Percentiles rank a stretch among this genome's conserved stretches.
Evolutionary conservation across 2,329 filamentous ascomycete genomes (phyloP).

Genomic region (Fusarium euwallaceae): DNA sequence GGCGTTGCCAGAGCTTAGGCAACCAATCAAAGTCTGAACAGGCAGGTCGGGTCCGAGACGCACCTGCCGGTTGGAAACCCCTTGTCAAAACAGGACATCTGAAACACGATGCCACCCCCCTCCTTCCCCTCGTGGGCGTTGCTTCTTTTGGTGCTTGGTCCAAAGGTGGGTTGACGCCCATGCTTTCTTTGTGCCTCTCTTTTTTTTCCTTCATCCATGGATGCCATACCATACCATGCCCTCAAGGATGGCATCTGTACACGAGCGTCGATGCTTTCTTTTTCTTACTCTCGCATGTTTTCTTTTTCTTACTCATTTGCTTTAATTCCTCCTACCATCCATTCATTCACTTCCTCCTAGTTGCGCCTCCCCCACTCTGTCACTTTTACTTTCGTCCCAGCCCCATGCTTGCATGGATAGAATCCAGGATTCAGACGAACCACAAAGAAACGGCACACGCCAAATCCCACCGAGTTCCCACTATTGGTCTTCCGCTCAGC

Average conservation of each 20-base stretch:
- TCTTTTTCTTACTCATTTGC: not conserved
- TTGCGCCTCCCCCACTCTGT: slow-evolving; percentile 20
- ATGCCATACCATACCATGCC: not conserved
- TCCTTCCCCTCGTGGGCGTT: slow-evolving; percentile 26
- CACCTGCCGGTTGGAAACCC: slow-evolving; percentile 36
- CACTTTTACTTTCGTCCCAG: slow-evolving; percentile 13
- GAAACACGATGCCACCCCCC: slow-evolving; percentile 27
- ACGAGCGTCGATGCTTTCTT: slow-evolving; percentile 4
- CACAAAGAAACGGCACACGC: slow-evolving; percentile 8
- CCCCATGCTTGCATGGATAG: slow-evolving; percentile 5
- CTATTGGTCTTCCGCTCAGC: slow-evolving; percentile 4
- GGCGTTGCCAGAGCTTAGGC: slow-evolving; percentile 5
- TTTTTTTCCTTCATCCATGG: not conserved
- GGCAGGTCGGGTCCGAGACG: slow-evolving; percentile 26
- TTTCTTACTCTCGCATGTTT: slow-evolving; percentile 6
- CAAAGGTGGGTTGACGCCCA: not conserved
- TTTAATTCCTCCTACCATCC: not conserved
- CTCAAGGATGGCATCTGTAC: not conserved
- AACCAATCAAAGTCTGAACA: slow-evolving; percentile 23
- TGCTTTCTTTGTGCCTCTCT: not conserved
- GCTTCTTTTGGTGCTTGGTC: slow-evolving; percentile 7
- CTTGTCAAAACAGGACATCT: slow-evolving; percentile 35
- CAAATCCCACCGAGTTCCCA: slow-evolving; percentile 11
- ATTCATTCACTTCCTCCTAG: not conserved
- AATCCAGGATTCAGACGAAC: slow-evolving; percentile 14